Evolutionary conservation across 106 monocot species (phyloP).

Genomic region (Allium fistulosum): DNA sequence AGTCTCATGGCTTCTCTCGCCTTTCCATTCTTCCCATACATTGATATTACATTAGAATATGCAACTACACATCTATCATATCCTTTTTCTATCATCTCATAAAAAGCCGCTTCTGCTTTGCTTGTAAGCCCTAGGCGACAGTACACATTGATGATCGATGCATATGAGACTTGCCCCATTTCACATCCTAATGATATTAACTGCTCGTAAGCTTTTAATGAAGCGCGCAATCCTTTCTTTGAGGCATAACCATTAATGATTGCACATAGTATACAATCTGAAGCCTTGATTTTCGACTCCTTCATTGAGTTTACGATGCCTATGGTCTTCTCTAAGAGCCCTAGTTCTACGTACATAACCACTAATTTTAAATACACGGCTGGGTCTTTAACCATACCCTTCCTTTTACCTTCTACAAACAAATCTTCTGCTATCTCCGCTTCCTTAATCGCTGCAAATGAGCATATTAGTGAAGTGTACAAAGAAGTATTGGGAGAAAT

Average conservation of each 20-base stretch:
- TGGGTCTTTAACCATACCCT: slow-evolving; percentile 43
- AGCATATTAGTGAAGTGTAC: slow-evolving; percentile 55
- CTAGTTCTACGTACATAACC: slow-evolving; percentile 66
- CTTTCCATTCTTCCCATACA: slow-evolving; percentile 60
- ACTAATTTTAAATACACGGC: slow-evolving; percentile 51
- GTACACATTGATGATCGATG: slow-evolving; percentile 67
- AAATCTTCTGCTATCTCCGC: slow-evolving; percentile 56
- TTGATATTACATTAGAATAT: slow-evolving; percentile 74
- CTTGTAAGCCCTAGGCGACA: slow-evolving; percentile 40
- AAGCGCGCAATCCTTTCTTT: slow-evolving; percentile 31
- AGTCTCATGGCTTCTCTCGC: slow-evolving; percentile 68
- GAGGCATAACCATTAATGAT: slow-evolving; percentile 62
- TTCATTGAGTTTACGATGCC: slow-evolving; percentile 46
- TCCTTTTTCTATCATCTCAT: slow-evolving; percentile 63
- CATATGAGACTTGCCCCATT: slow-evolving; percentile 77
- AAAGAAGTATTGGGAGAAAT: slow-evolving; percentile 24
- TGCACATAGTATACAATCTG: slow-evolving; percentile 66
- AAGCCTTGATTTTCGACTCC: slow-evolving; percentile 38
- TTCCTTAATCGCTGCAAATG: slow-evolving; percentile 60
- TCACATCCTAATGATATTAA: slow-evolving; percentile 46
- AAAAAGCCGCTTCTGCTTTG: slow-evolving; percentile 49
- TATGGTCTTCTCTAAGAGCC: slow-evolving; percentile 39
- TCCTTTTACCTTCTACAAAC: slow-evolving; percentile 47
- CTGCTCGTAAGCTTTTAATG: slow-evolving; percentile 45
- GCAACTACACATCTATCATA: slow-evolving; percentile 73